Evolutionary conservation across 305 asterid species (phyloP).

Genomic region (Lippia alba): DNA sequence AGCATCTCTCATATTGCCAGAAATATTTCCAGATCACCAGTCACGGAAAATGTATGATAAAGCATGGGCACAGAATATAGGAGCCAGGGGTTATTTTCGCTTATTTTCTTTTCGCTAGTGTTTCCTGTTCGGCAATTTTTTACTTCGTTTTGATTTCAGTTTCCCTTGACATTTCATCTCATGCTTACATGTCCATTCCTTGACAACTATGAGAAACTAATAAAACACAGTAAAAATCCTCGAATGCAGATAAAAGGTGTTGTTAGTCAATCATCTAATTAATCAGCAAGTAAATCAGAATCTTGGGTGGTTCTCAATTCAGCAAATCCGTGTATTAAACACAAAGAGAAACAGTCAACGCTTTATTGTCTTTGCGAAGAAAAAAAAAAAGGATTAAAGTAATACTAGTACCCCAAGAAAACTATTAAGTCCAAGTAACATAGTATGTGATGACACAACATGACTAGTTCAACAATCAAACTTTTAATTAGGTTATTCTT

Average conservation of each 20-base stretch:
- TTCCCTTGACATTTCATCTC: neutral
- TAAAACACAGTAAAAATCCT: neutral
- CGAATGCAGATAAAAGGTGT: neutral
- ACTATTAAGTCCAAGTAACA: neutral
- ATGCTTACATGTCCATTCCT: neutral
- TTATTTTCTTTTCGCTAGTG: neutral
- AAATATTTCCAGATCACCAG: neutral
- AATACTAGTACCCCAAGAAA: too few species aligned
- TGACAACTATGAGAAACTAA: neutral
- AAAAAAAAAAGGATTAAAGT: neutral
- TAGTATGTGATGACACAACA: neutral
- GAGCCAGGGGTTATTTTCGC: neutral
- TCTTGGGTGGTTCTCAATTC: neutral
- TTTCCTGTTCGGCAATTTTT: neutral
- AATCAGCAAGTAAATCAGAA: neutral
- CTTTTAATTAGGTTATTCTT: neutral
- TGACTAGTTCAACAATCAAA: neutral
- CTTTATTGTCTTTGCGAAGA: neutral
- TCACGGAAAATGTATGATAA: neutral
- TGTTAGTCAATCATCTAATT: neutral
- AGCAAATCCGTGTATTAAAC: neutral
- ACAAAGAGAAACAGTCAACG: neutral
- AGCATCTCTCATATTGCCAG: neutral
- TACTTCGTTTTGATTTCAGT: neutral
- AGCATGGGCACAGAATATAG: constrained; percentile 2